Evolutionary conservation across 441 rosid genomes (phyloP), one percentile per base, ranked within the genome.

Genomic region (Geranium incanum): DNA sequence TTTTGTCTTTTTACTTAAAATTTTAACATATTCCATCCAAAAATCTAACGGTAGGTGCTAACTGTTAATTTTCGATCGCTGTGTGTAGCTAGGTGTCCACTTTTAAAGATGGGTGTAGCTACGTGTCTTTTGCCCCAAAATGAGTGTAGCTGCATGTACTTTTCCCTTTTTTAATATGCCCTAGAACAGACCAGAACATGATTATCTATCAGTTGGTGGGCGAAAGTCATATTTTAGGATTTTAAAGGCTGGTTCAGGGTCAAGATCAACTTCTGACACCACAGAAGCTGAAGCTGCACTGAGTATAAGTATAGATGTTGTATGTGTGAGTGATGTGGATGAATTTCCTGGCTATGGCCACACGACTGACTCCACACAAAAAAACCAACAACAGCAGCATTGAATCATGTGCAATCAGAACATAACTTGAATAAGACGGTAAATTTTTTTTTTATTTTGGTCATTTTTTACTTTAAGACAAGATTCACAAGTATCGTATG

Each of bases 351-450:
- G 87, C 0, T 95, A 85, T 59, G 95, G 96, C 96, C 98, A 88
- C 79, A 93, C 76, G 70, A 91, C 96, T 2, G 97, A 93, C 75
- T 93, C 98, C 59, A 91, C 93, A 91, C 91, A 81, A 91, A 93
- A 69, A 96, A 93, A 69, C 97, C 96, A 70, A 93, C 96, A 76
- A 93, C 98, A 43, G 98, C 97, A 63, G 98, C 95, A 75, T 93
- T 93, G 83, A 93, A 93, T 65, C 98, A 96, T 93, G 78, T 16
- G 63, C 72, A 59, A 33, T 37, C 65, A 66, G 52, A 68, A 67
- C 62, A 28, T 59, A 21, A 59, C 36, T 13, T 52, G 19, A 13
- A 52, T 52, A 52, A 52, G 18, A 52, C 16, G 4, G 6, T 1
- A n/a, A 5, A 13, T 3, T 13, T 13, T 8, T 52, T 52, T 13